Conservation (phyloP, 257 asterid genomes). For the Solanum etuberosum region DNA sequence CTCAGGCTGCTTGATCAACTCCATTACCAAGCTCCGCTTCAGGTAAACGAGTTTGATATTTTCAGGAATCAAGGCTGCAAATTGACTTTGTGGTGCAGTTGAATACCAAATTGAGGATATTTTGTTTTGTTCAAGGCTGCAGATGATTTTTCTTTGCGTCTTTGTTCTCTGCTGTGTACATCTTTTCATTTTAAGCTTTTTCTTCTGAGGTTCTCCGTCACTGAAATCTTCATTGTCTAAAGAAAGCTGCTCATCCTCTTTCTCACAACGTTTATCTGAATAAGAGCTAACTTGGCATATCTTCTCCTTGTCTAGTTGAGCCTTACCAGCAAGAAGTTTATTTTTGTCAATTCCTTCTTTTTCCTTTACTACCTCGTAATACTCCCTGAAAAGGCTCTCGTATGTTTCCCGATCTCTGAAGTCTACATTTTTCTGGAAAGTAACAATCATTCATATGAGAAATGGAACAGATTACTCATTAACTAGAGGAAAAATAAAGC, state of each 20-base stretch:
- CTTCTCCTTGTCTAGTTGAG: conserved; percentile 11
- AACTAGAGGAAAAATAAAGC: neutral
- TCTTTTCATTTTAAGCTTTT: conserved; percentile 14
- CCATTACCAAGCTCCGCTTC: conserved; percentile 46
- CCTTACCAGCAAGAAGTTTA: conserved; percentile 32
- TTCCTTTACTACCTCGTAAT: conserved; percentile 40
- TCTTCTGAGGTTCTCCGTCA: conserved; percentile 3
- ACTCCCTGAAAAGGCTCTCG: conserved; percentile 68
- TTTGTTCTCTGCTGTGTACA: conserved; percentile 10
- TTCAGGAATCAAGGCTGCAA: conserved; percentile 48
- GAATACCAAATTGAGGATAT: neutral
- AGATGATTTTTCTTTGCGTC: neutral
- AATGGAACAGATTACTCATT: neutral
- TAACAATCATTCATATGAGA: neutral
- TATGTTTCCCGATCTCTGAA: conserved; percentile 41
- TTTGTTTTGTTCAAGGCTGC: neutral
- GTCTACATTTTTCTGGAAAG: conserved; percentile 51
- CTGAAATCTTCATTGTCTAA: conserved; percentile 33
- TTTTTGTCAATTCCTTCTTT: conserved; percentile 23
- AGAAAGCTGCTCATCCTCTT: conserved; percentile 16
- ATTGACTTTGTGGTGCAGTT: conserved; percentile 18
- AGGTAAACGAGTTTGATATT: conserved; percentile 69
- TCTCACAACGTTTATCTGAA: conserved; percentile 27
- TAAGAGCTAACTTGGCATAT: conserved; percentile 7
- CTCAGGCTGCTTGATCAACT: conserved; percentile 46